Base-by-base conservation (phyloP, 2,329 filamentous ascomycete species). In the Calcarisporium arbuscula region DNA sequence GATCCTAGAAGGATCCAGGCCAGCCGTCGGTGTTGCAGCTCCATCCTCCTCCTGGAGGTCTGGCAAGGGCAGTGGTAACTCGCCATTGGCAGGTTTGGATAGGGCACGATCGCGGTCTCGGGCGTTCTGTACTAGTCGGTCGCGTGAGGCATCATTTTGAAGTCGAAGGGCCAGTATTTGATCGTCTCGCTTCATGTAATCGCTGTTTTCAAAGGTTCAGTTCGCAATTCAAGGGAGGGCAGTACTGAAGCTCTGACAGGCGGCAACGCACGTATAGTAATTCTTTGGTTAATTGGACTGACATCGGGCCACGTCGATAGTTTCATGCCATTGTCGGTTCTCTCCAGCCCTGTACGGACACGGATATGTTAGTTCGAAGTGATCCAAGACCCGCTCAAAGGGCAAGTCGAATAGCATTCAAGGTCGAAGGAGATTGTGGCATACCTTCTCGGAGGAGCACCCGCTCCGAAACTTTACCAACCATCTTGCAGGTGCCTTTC, bases 281-380 rank as follows among this genome's bases (percentile, higher is more conserved):
- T 98, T 98, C 68, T 98, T 98, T 98, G 92, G 58, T 98, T 98
- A 63, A 98, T 98, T 51, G 92, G 86, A 28, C 77, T 74, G 38
- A 95, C 80, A 54, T 92, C 83, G 8, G 92, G 90, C 90, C 92
- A 98, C 58, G 75, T 94, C 30, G 88, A 85, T 55, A 92, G 77
- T 56, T 89, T 92, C 82, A 98, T 90, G 64, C 90, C 89, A 76
- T 98, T 98, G 69, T 98, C 92, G 41, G 92, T 96, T 56, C 90
- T 78, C 66, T 94, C 87, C 45, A 98, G 79, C 46, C 92, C 90
- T 95, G 57, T 25, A 26, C 31, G 29, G 25, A 17, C 18, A 8
- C 17, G 14, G 22, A 10, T 25, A 15, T 20, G 48, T 56, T 45
- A 54, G 49, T 42, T 42, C 30, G 32, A 34, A n/a, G 41, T 36